Evolutionary conservation across 495 filamentous ascomycete genomes (phyloP), one percentile per base, ranked within the genome.

Genomic region (Parmelia sp.): DNA sequence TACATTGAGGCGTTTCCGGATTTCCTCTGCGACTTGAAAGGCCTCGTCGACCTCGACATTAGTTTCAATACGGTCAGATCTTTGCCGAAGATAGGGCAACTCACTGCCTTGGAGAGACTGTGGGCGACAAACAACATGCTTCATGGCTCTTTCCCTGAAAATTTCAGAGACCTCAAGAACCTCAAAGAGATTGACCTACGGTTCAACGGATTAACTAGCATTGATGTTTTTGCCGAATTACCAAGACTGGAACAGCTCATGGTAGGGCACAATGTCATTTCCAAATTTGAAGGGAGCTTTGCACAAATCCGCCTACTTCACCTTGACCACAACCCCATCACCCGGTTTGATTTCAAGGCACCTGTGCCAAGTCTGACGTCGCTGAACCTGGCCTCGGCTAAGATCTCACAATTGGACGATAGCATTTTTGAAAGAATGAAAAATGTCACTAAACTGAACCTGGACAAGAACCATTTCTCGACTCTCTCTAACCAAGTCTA

Each of bases 111-210:
- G 51, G 95, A 97, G 74, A 85, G 92, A 56, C 82, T 99, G 44
- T 92, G 91, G 79, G 91, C 95, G 70, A 97, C 94, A 0, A 99
- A 97, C 76, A 99, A 99, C 72, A 86, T 86, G 58, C 78, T 97
- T 6, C 77, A 83, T 25, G 91, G 91, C 4, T 74, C 84, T 15
- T 84, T 97, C 51, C 86, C 90, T 36, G 77, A 82, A 4, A 83
- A 84, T 0, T 88, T 97, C 73, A 80, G 78, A 56, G 77, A 85
- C 15, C 77, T 97, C 17, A 76, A 78, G 44, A 96, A 87, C 68
- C 78, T 99, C 61, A 92, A 89, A 68, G 93, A 97, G 73, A 81
- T 97, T 39, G 95, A 99, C 74, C 85, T 95, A 62, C 89, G 95
- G 45, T 97, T 92, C 78, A 99, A 99, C 71, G 80, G 81, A 5